These are phyloP conservation scores for Penicillium sp. DNA, from an alignment of 2,329 filamentous ascomycete genomes.

Conservation along the genomic window DNA sequence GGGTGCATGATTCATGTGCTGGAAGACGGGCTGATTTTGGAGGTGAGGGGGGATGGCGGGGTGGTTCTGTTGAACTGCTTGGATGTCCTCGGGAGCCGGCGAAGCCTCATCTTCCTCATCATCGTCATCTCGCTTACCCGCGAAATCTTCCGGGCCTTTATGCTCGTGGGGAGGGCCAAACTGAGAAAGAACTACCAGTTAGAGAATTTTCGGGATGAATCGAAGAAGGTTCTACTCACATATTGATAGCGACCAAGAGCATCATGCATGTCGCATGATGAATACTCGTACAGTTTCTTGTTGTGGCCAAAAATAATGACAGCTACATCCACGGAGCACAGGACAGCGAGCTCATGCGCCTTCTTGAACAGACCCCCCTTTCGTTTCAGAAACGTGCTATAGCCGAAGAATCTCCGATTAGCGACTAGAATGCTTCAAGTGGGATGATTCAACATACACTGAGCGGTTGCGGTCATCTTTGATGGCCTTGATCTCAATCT, in stretches of 20 bases:
- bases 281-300: conserved; percentile 99
- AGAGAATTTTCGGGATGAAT: background rate
- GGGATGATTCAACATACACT: conserved; percentile 66
- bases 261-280: conserved; percentile 88
- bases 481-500: conserved; percentile 99
- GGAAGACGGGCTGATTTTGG: conserved; percentile 67
- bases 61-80: conserved; percentile 48
- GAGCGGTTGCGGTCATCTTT: conserved; percentile 97
- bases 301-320: conserved; percentile 99
- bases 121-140: conserved; percentile 69
- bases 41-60: conserved; percentile 70
- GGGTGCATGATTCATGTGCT: conserved; percentile 79
- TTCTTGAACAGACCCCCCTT: conserved; percentile 99
- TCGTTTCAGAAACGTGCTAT: conserved; percentile 93
- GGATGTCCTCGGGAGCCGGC: conserved; percentile 66
- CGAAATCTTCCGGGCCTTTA: conserved; percentile 91
- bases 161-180: conserved; percentile 93
- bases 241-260: conserved; percentile 87
- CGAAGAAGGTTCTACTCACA: conserved; percentile 57
- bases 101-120: conserved; percentile 78
- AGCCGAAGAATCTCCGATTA: conserved; percentile 3
- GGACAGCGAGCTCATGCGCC: conserved; percentile 94
- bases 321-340: conserved; percentile 97
- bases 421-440: background rate
- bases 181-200: conserved; percentile 48